Base-by-base conservation (phyloP, 2,329 filamentous ascomycete genomes). In the Simplicillium sp. region DNA sequence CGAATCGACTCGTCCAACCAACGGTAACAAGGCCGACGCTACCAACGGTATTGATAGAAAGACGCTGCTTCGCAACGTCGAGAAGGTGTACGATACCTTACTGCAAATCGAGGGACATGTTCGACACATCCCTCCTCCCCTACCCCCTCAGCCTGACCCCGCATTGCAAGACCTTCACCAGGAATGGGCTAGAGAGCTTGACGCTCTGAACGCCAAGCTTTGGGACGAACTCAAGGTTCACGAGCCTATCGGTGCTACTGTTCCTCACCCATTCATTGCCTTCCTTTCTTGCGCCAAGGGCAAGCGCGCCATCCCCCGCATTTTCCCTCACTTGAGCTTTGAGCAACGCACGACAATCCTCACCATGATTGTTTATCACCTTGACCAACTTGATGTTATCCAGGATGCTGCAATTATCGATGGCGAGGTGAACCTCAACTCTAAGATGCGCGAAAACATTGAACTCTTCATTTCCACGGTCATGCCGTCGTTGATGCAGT, bases 31-130 rank as follows among this genome's bases (percentile, higher is more conserved):
- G 51, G 45, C 54, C 5, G 49, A 53, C 4, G 44, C 58, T 3
- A 48, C 56, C n/a, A 25, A 25, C 9, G 78, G 77, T 31, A 77
- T 81, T 39, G 85, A 95, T 55, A 80, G 85, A 46, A 96, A 94
- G 65, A 80, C 82, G 12, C 80, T 94, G 13, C 68, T 98, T 42
- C 77, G 79, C 38, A 88, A 92, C 53, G 90, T 96, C 39, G 92
- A 98, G 60, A 79, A 76, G 47, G 84, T 96, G 13, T 98, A 97
- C 61, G 73, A 75, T 38, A 87, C 82, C 0, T 65, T 98, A 49
- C 95, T 98, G 87, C 79, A 83, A 54, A 82, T 97, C 65, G 92
- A 98, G 60, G 89, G 97, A 48, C 86, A 95, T 53, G 85, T 92
- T 54, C 82, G 92, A 41, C 78, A 78, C 37, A 80, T 92, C 60